Percentiles rank a stretch among this genome's conserved stretches.
phyloP scores from a whole-genome alignment of 2,329 filamentous ascomycete species.

The Chrysoporthe deuterocubensis region DNA sequence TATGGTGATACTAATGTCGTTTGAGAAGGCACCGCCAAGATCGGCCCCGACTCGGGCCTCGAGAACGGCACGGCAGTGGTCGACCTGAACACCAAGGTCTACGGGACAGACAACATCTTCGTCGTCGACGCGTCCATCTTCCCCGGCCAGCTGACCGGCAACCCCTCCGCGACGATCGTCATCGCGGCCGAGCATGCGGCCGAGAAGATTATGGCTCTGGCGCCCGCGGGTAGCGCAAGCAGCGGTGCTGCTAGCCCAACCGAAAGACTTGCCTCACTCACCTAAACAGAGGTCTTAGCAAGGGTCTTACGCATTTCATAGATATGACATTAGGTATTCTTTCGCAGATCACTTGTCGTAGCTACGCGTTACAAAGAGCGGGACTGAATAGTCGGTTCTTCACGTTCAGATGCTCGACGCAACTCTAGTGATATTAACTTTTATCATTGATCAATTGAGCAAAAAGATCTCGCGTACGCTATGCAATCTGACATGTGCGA shows the following conservation, averaged over 20 bases:
- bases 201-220: slow-evolving; percentile 25
- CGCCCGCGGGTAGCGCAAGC: neutral
- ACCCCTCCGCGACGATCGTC: slow-evolving; percentile 27
- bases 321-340: neutral
- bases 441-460: neutral
- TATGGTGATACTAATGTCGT: neutral
- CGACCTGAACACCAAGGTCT: slow-evolving; percentile 28
- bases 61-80: slow-evolving; percentile 27
- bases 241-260: neutral
- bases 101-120: slow-evolving; percentile 30
- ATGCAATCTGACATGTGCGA: neutral
- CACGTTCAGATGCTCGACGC: neutral
- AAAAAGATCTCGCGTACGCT: slow-evolving; percentile 3
- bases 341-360: neutral
- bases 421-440: neutral
- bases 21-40: slow-evolving; percentile 24
- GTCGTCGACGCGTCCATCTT: slow-evolving; percentile 29
- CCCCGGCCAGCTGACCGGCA: slow-evolving; percentile 26
- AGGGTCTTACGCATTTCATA: neutral
- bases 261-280: neutral
- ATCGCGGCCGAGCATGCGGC: slow-evolving; percentile 26
- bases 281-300: neutral
- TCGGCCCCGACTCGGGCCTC: slow-evolving; percentile 28
- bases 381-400: neutral
- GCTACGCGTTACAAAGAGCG: neutral